Evolutionary conservation across 2,329 filamentous ascomycete species (phyloP).

Genomic region (Alternaria infectoria): DNA sequence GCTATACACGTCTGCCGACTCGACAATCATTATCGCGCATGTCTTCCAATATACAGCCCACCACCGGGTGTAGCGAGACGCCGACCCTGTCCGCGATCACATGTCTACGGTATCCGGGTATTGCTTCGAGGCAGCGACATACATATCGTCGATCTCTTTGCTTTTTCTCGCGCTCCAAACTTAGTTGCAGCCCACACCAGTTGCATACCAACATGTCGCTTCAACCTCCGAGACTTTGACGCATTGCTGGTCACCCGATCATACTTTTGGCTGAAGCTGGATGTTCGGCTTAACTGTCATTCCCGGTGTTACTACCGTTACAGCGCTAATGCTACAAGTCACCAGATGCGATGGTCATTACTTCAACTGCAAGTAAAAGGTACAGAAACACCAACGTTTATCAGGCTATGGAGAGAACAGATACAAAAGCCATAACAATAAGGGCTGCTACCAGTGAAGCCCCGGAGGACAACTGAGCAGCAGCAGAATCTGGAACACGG

Average conservation of each 20-base stretch:
- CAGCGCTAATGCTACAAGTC: neutral
- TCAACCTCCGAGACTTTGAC: neutral
- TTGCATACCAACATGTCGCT: neutral
- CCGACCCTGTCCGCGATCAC: neutral
- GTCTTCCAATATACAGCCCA: neutral
- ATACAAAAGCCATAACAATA: neutral
- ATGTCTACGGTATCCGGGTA: neutral
- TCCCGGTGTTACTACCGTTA: neutral
- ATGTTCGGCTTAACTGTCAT: neutral
- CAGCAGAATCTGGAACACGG: neutral
- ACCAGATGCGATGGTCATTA: neutral
- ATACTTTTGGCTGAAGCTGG: neutral
- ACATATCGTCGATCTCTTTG: neutral
- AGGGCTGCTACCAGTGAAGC: neutral
- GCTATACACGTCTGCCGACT: neutral
- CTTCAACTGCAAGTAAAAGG: neutral
- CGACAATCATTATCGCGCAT: neutral
- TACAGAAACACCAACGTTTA: rapidly evolving
- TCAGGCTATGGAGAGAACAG: neutral
- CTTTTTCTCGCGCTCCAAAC: neutral
- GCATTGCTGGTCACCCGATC: neutral
- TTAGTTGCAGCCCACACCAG: neutral
- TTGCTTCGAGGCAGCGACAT: neutral
- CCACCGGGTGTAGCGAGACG: neutral
- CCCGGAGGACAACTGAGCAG: neutral